Evolutionary conservation across 441 rosid genomes (phyloP).

Genomic region (Gossypium davidsonii): DNA sequence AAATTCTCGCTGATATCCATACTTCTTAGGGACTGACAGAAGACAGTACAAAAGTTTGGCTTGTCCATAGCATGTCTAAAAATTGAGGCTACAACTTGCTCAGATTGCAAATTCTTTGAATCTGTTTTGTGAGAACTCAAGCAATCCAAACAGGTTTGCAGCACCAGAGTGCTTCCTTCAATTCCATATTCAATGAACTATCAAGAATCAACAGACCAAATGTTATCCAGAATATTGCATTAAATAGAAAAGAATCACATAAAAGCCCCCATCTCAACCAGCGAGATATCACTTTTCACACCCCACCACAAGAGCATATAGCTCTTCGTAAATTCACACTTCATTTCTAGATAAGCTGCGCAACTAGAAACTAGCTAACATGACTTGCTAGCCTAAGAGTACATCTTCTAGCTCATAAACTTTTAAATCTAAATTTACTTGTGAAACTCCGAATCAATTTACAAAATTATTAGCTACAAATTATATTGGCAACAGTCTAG

Average conservation of each 20-base stretch:
- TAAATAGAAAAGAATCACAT: neutral
- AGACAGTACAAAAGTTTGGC: constrained; percentile 58
- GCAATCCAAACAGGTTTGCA: constrained; percentile 56
- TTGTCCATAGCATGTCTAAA: constrained; percentile 52
- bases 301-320: neutral
- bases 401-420: neutral
- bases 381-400: neutral
- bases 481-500: neutral
- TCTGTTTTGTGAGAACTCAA: constrained; percentile 44
- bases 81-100: constrained; percentile 44
- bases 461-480: neutral
- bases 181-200: constrained; percentile 68
- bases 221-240: neutral
- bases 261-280: neutral
- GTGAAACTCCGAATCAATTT: neutral
- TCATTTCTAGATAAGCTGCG: neutral
- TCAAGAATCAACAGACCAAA: constrained; percentile 4
- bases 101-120: constrained; percentile 35
- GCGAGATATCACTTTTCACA: neutral
- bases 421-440: neutral
- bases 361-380: neutral
- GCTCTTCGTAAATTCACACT: neutral
- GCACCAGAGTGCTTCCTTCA: constrained; percentile 51
- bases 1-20: constrained; percentile 43
- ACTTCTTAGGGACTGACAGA: constrained; percentile 53